Evolutionary conservation across 768 basidiomycete genomes (phyloP), one percentile per base, ranked within the genome.

Genomic region (Dentipellis sp.): DNA sequence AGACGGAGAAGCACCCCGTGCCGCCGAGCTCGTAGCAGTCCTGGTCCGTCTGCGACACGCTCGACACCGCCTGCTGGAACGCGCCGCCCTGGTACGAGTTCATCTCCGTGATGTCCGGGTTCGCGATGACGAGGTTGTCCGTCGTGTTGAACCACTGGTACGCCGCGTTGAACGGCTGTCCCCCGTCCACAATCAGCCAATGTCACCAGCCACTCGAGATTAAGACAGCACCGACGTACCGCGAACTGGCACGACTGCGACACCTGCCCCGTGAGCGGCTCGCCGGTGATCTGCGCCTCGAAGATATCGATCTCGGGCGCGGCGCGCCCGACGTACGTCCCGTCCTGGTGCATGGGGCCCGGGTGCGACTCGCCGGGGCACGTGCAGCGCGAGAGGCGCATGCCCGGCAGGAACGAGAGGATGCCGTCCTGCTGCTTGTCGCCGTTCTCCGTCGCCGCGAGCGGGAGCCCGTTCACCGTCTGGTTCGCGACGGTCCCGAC

Each of bases 401-500:
- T 94, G 11, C 95, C 95, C 1, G 86, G 89, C 46, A 97, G 85
- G 67, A 77, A 97, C 0, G 90, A 92, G 21, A 97, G 71, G 9
- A 73, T 76, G 46, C 74, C 76, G 53, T 73, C 74, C 49, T 78
- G 72, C 19, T 65, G 62, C 2, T 72, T 64, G 63, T 89, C 87
- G 12, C 91, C 91, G 52, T 77, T 75, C 16, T 71, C 71, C 5
- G 77, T 72, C 6, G 90, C 84, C 3, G 84, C 78, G 10, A 61
- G 55, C 1, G 94, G 94, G 48, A 66, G 66, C 1, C 82, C 84
- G 56, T 86, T 78, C 46, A 81, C 49, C 0, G 91, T 86, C 69
- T 97, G 94, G 68, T 97, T 98, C 8, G 78, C 69, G 16, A 81
- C 75, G 0, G 94, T 94, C n/a, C 95, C 95, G n/a, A 94, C 78